Base-by-base conservation (phyloP, 2,329 filamentous ascomycete species). In the Colletotrichum horii region DNA sequence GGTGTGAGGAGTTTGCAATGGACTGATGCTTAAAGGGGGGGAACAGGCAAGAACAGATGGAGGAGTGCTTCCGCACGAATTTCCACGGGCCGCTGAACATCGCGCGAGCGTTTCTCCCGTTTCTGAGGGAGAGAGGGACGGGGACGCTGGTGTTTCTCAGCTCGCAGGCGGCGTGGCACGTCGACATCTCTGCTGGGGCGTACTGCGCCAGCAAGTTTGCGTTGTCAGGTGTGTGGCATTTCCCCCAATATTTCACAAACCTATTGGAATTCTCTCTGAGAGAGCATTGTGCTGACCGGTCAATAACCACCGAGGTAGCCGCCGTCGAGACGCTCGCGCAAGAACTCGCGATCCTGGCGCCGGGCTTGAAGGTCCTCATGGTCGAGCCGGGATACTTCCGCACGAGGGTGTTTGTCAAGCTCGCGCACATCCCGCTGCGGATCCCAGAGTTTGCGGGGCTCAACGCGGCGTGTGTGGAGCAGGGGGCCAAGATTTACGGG, bases 341-440 rank as follows among this genome's bases (percentile, higher is more conserved):
- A 22, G 80, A 80, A 9, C 66, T 70, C 15, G 19, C 75, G 80
- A 5, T 76, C 81, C 68, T 80, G 19, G 67, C 80, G 3, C 79
- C 81, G 0, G 82, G 80, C 1, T 78, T 89, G 36, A 81, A 84
- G 24, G 79, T 85, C 0, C 78, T 86, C 2, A 78, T 87, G 0
- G 79, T 88, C 4, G 86, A 87, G 65, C 87, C 89, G 0, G 89
- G 89, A 0, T 88, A 86, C 69, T 89, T 88, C 73, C 80, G 84
- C 4, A 89, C 87, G 0, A 80, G 81, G 0, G 71, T 30, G 26
- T 66, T 71, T 19, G 22, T 26, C 67, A 71, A 71, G 34, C 22
- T 61, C 8, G 16, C 32, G 22, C 15, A 14, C 4, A 48, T 66
- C 4, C 67, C 28, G 19, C 15, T 32, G 14, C 67, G 48, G 16